phyloP scores from a whole-genome alignment of 2,329 filamentous ascomycete species.

The Thielaviopsis cerberus region DNA sequence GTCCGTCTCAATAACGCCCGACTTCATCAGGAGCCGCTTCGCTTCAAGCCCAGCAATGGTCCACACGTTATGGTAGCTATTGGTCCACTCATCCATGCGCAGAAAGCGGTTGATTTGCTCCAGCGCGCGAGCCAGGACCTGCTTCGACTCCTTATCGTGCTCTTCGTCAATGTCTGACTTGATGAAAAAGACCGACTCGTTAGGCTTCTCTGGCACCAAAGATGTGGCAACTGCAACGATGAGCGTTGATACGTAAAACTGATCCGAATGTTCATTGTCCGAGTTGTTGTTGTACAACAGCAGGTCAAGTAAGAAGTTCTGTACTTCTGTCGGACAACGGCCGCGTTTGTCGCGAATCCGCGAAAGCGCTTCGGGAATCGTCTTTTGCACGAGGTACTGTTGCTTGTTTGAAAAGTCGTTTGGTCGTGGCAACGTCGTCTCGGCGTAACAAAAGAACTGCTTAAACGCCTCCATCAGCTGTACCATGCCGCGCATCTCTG shows the following conservation, averaged over 20 bases:
- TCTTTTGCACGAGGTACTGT: constrained; percentile 66
- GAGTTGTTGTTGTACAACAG: constrained; percentile 89
- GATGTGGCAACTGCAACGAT: constrained; percentile 44
- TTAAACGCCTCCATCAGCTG: constrained; percentile 77
- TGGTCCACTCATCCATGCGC: constrained; percentile 49
- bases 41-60: constrained; percentile 44
- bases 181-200: constrained; percentile 16
- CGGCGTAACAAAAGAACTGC: constrained; percentile 70
- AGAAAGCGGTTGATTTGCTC: constrained; percentile 49
- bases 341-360: constrained; percentile 53
- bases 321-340: constrained; percentile 59
- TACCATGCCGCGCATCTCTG: constrained; percentile 57
- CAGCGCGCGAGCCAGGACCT: constrained; percentile 33
- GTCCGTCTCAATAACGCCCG: constrained; percentile 35
- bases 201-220: constrained; percentile 30
- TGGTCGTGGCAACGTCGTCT: constrained; percentile 58
- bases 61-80: constrained; percentile 50
- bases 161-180: constrained; percentile 20
- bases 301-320: constrained; percentile 72
- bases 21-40: constrained; percentile 44
- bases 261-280: constrained; percentile 74
- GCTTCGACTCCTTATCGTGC: constrained; percentile 25
- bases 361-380: constrained; percentile 66
- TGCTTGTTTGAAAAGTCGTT: constrained; percentile 85
- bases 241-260: constrained; percentile 68